Conservation (phyloP, 2,329 filamentous ascomycete genomes). For the Fusarium solani-melongenae region DNA sequence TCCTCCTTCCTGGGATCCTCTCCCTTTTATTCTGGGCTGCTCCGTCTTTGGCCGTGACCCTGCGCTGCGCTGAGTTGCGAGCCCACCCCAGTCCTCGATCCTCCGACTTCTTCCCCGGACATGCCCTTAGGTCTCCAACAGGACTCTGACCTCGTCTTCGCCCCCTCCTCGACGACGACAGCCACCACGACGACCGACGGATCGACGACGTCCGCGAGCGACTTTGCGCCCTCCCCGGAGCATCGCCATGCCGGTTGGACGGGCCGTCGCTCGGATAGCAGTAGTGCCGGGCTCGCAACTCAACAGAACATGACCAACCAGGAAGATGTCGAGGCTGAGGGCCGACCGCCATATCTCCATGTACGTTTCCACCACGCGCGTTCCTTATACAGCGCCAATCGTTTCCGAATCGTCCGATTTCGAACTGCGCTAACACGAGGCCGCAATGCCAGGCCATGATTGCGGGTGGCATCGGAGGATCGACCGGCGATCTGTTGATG, state of each 20-base stretch:
- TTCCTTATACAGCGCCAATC: neutral
- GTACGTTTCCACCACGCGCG: constrained; percentile 44
- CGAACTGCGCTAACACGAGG: constrained; percentile 32
- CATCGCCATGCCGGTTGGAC: constrained; percentile 49
- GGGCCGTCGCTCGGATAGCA: constrained; percentile 41
- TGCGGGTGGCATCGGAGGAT: constrained; percentile 91
- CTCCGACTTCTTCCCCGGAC: constrained; percentile 22
- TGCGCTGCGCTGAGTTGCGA: constrained; percentile 17
- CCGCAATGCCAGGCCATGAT: constrained; percentile 79
- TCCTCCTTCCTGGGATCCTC: constrained; percentile 16
- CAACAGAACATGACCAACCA: constrained; percentile 50
- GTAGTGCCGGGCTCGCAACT: constrained; percentile 39
- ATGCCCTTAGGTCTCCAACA: constrained; percentile 43
- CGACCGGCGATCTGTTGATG: constrained; percentile 97
- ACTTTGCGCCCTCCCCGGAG: constrained; percentile 36
- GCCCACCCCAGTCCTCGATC: constrained; percentile 10
- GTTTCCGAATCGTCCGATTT: neutral
- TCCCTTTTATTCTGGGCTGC: constrained; percentile 18
- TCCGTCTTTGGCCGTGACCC: constrained; percentile 25
- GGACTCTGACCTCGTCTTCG: constrained; percentile 38
- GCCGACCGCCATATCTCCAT: constrained; percentile 57
- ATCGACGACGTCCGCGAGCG: constrained; percentile 34
- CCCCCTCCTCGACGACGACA: constrained; percentile 29
- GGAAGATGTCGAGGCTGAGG: constrained; percentile 55
- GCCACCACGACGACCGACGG: constrained; percentile 14